phyloP scores from a whole-genome alignment of 306 rosid genomes.

The Ceratonia siliqua region DNA sequence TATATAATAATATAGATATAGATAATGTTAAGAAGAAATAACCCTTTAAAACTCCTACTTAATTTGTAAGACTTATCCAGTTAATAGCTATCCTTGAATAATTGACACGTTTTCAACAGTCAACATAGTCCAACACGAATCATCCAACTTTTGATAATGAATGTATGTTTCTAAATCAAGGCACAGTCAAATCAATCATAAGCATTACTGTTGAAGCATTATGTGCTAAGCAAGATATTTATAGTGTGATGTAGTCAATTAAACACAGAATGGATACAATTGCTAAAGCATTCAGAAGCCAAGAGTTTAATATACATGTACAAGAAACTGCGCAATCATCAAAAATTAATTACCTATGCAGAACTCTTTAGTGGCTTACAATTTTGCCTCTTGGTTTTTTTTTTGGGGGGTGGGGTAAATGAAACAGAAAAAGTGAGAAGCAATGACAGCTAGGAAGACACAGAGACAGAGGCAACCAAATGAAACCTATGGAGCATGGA shows the following conservation, averaged over 20 bases:
- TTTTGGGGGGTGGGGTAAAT: background rate
- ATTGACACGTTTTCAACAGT: too few relatives aligned
- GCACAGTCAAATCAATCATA: background rate
- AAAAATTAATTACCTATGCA: background rate
- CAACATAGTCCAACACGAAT: background rate
- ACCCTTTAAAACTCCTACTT: too few relatives aligned
- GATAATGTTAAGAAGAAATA: too few relatives aligned
- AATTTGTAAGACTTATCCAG: too few relatives aligned
- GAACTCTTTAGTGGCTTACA: background rate
- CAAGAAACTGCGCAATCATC: background rate
- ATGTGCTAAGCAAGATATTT: background rate
- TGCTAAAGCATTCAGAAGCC: background rate
- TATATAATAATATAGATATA: too few relatives aligned
- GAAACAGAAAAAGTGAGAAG: background rate
- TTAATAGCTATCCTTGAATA: too few relatives aligned
- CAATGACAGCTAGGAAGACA: conserved; percentile 17
- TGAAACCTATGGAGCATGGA: background rate
- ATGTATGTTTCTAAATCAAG: background rate
- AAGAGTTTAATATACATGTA: background rate
- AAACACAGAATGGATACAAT: background rate
- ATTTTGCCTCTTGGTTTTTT: background rate
- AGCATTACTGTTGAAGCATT: background rate
- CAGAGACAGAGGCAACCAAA: background rate
- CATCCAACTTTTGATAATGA: background rate
- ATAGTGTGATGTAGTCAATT: background rate